Evolutionary conservation across 495 filamentous ascomycete species (phyloP), one percentile per base, ranked within the genome.

Genomic region (Aspergillus ostianus): DNA sequence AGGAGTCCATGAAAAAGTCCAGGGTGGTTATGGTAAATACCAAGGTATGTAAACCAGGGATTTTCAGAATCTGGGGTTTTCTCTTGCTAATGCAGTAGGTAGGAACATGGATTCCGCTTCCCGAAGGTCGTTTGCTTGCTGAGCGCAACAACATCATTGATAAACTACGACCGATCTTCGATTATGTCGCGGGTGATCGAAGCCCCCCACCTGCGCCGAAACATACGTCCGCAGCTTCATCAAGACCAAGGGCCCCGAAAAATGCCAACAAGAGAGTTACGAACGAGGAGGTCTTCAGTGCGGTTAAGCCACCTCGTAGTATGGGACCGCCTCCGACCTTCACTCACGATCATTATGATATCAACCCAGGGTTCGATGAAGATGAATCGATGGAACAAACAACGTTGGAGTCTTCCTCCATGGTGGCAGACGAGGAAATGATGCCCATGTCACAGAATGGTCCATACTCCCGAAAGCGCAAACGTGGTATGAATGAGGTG

Each of bases 1-100:
- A 71, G 93, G 93, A 10, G 80, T 87, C 9, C 94, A 98, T 74
- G 93, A 98, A 74, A 98, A 98, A 75, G 90, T 98, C 3, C 94
- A 98, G 67, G 94, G 94, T 61, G 94, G 94, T 21, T 98, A 98
- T 73, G 94, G 94, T 55, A 98, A 98, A 84, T 98, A 97, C 65
- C 94, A 98, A 78, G 92, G 92, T 90, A 64, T 48, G 13, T 45
- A 48, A 36, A 54, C n/a, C 17, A 4, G 10, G 50, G 17, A 58
- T 44, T 17, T 29, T 27, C 18, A 51, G 18, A 27, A 49, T 47
- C 46, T 27, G 44, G 46, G 63, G 20, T 63, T 46, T 49, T 23
- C 23, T 49, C 27, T 26, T 61, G 20, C 66, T 70, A 57, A 74
- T 29, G 55, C 52, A 60, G 13, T 12, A 10, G 29, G 26, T 53